Base-by-base conservation (phyloP, 345 rosid genomes). In the Anastatica hierochuntica region DNA sequence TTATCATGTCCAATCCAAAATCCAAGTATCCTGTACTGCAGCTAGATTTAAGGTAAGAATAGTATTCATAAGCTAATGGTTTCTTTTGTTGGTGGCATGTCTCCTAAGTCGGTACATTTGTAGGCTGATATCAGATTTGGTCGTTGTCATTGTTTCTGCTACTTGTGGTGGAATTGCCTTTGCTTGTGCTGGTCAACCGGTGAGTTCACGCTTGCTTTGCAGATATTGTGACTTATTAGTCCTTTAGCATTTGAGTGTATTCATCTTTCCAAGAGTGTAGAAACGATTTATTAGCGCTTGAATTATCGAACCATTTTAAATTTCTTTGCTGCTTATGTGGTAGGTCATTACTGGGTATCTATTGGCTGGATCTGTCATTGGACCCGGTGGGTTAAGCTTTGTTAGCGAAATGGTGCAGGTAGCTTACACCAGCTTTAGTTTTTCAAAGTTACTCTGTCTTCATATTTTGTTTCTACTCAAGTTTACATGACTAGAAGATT, bases 181-280 rank as follows among this genome's bases (percentile, higher is more conserved):
- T 77, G 98, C 96, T 51, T 90, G 92, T 73, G 95, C 95, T 78
- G 96, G 98, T 63, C 98, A 87, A 71, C 96, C 95, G 80, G 98
- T 90, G 48, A 67, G 89, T 29, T 41, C 40, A 30, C 21, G 42
- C 43, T 46, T 63, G 31, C 35, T 75, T 43, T 61, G 19, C 49
- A 16, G 56, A 43, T 42, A 58, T 38, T 57, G 45, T 49, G 29
- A 27, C 19, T 62, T 61, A 13, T 44, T 14, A 7, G 46, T 67
- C 29, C 13, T 10, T 21, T 35, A 42, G 48, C 37, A 48, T 49
- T 40, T 61, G 37, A 41, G 40, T n/a, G n/a, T 14, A 21, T 53
- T 14, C 27, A 18, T 18, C 40, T 57, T 57, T 26, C 19, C 12
- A 0, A 30, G 33, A 17, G 5, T 43, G 7, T 44, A 24, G 30